Percentiles rank a stretch among this genome's conserved stretches.
phyloP scores from a whole-genome alignment of 2,329 filamentous ascomycete genomes.

The Alternaria tenuissima region DNA sequence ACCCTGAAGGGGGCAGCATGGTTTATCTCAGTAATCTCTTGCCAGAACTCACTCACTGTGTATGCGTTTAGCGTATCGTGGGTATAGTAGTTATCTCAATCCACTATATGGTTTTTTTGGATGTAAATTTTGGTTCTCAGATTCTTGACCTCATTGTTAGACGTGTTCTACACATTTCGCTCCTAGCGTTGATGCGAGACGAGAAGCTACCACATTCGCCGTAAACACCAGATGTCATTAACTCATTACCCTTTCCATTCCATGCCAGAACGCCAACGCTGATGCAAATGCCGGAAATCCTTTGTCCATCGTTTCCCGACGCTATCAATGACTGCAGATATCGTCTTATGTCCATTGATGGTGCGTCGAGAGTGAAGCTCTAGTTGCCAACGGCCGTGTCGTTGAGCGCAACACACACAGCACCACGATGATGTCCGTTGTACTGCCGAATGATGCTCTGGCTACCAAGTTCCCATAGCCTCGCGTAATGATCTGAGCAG shows the following conservation, averaged over 20 bases:
- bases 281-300: slow-evolving; percentile 11
- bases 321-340: neutral
- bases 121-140: neutral
- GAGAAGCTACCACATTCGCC: slow-evolving; percentile 1
- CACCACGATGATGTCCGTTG: slow-evolving; percentile 90
- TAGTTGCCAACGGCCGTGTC: slow-evolving; percentile 62
- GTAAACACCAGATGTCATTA: slow-evolving; percentile 4
- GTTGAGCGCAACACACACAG: slow-evolving; percentile 91
- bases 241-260: slow-evolving; percentile 1
- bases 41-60: neutral
- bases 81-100: neutral
- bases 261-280: slow-evolving; percentile 16
- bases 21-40: neutral
- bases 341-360: neutral
- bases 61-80: neutral
- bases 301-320: neutral
- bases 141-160: neutral
- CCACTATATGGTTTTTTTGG: neutral
- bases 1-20: neutral
- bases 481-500: slow-evolving; percentile 91
- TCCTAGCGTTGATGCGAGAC: neutral
- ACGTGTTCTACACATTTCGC: neutral
- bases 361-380: neutral
- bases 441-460: slow-evolving; percentile 94
- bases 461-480: slow-evolving; percentile 86